Percentiles rank a stretch among this genome's conserved stretches.
Conservation (phyloP, 306 rosid genomes). For the Cucurbita ficifolia region DNA sequence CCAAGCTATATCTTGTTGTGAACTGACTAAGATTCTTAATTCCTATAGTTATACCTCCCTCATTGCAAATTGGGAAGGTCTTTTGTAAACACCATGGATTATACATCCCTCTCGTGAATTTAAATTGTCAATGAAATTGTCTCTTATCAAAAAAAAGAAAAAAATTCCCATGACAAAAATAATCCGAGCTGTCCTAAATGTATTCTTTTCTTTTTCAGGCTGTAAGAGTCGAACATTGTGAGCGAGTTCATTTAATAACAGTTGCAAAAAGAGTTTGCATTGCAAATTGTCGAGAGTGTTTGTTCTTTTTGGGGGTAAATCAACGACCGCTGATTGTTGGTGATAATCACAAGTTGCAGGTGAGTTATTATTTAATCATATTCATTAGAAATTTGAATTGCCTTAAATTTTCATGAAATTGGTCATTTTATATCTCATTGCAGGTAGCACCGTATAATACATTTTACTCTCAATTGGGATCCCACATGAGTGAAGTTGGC, state of each 20-base stretch:
- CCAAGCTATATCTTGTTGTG: no score
- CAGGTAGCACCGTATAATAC: constrained; percentile 99
- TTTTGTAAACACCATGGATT: no score
- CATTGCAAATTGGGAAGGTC: no score
- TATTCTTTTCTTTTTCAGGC: constrained; percentile 51
- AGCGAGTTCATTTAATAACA: constrained; percentile 90
- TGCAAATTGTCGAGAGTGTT: constrained; percentile 95
- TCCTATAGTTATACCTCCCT: no score
- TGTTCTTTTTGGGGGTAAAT: constrained; percentile 82
- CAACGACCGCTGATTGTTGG: constrained; percentile 86
- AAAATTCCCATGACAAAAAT: not conserved
- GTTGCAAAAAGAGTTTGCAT: constrained; percentile 83
- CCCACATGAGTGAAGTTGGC: constrained; percentile 83
- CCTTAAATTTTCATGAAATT: not conserved
- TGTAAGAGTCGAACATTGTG: constrained; percentile 91
- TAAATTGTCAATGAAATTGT: no score
- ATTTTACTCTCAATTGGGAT: constrained; percentile 67
- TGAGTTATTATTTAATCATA: constrained; percentile 18
- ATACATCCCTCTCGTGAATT: no score
- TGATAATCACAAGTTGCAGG: constrained; percentile 96
- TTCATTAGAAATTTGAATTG: not conserved
- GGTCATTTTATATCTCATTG: not conserved
- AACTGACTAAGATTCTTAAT: no score
- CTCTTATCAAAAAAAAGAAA: no score
- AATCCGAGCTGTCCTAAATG: not conserved